A percentile compares a stretch with the other conserved stretches of the same genome.
These are phyloP conservation scores for Vigna mungo DNA, from an alignment of 306 rosid species.

Conservation along the genomic window DNA sequence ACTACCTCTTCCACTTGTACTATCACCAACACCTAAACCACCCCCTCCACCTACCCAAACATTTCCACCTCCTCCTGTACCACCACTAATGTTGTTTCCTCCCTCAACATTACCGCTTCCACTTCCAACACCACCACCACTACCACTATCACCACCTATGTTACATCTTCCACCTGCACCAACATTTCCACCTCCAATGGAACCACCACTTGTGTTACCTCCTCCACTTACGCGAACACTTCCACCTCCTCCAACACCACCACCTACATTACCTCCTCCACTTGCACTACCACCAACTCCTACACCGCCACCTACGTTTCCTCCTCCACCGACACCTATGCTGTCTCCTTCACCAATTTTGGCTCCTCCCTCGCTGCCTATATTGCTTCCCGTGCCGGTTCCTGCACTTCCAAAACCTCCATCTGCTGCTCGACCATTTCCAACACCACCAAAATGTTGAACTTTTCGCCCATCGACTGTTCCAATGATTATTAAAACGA, in stretches of 20 bases:
- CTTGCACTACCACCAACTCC: neutral
- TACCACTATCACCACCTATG: neutral
- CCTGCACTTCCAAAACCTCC: neutral
- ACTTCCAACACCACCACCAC: too few species aligned
- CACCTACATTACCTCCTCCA: neutral
- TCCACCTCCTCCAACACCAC: neutral
- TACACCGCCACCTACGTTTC: neutral
- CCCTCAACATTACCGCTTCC: neutral
- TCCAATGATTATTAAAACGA: slow-evolving; percentile 9
- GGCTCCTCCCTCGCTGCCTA: too few species aligned
- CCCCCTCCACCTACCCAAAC: too few species aligned
- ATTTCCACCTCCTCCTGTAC: too few species aligned
- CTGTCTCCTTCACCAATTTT: too few species aligned
- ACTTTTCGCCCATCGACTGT: slow-evolving; percentile 14
- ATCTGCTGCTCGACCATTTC: too few species aligned
- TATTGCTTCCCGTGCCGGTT: neutral
- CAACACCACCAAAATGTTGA: neutral
- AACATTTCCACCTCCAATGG: too few species aligned
- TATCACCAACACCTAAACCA: neutral
- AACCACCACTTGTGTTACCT: neutral
- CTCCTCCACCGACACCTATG: too few species aligned
- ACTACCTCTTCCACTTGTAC: neutral
- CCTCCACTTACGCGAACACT: neutral
- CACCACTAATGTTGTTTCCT: neutral
- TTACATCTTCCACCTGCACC: too few species aligned